Conservation (phyloP, 345 rosid species). For the Noccaea caerulescens region DNA sequence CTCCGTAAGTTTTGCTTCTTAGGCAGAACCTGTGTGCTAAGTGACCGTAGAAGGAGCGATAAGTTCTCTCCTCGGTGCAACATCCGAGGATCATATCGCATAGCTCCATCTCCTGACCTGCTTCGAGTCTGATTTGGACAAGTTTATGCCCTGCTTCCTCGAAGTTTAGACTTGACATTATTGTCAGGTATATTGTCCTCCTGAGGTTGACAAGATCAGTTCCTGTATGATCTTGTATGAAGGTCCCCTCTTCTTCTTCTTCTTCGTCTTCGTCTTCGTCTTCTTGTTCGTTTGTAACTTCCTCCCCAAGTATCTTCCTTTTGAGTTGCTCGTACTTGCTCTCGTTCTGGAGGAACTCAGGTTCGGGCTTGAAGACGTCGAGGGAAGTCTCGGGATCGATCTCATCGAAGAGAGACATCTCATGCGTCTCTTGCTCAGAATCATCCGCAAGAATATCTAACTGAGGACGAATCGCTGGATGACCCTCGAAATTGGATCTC, state of each 20-base stretch:
- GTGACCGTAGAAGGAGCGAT: slow-evolving; percentile 26
- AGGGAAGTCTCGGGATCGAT: slow-evolving; percentile 61
- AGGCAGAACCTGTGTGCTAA: slow-evolving; percentile 57
- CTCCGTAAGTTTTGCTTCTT: slow-evolving; percentile 65
- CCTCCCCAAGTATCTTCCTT: slow-evolving; percentile 62
- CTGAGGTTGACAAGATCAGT: slow-evolving; percentile 81
- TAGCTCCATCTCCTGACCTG: slow-evolving; percentile 65
- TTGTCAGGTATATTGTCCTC: slow-evolving; percentile 74
- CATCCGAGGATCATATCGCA: slow-evolving; percentile 32
- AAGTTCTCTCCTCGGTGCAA: slow-evolving; percentile 33
- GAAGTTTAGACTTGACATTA: slow-evolving; percentile 85
- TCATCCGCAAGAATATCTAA: slow-evolving; percentile 60
- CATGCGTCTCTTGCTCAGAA: slow-evolving; percentile 61
- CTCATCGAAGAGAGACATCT: slow-evolving; percentile 61
- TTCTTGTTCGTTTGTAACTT: slow-evolving; percentile 26
- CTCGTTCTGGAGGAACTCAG: slow-evolving; percentile 63
- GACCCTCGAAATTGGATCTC: slow-evolving; percentile 53
- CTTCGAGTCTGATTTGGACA: slow-evolving; percentile 73
- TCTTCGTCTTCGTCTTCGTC: slow-evolving; percentile 37
- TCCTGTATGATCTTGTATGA: slow-evolving; percentile 72
- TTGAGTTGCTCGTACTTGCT: slow-evolving; percentile 51
- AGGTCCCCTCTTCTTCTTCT: neutral
- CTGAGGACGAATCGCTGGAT: slow-evolving; percentile 71
- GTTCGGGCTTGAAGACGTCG: slow-evolving; percentile 59
- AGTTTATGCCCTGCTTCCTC: slow-evolving; percentile 93